phyloP scores from a whole-genome alignment of 352 stramenopile genomes.

The Pythium rishiriense region DNA sequence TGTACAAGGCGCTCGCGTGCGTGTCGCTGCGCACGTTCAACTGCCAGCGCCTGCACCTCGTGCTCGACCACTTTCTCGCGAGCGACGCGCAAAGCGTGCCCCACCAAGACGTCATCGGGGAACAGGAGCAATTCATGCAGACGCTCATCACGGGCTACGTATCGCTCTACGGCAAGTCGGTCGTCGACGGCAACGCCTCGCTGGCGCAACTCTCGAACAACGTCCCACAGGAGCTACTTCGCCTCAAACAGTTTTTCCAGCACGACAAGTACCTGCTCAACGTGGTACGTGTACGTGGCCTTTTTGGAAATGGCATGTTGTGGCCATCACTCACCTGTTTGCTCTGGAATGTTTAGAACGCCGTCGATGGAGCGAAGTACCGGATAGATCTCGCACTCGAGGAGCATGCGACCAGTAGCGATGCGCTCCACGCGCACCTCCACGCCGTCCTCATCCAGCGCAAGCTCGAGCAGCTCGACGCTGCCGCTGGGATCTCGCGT shows the following conservation, averaged over 20 bases:
- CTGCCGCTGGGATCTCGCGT: not conserved
- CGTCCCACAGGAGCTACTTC: constrained; percentile 39
- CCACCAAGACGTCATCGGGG: constrained; percentile 35
- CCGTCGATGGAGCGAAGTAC: constrained; percentile 5
- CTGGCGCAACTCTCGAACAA: constrained; percentile 42
- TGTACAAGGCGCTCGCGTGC: constrained; percentile 58
- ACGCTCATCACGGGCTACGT: constrained; percentile 51
- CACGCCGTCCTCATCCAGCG: constrained; percentile 56
- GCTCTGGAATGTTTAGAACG: constrained; percentile 19
- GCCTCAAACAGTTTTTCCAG: constrained; percentile 45
- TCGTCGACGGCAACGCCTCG: constrained; percentile 48
- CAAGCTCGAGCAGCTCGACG: constrained; percentile 28
- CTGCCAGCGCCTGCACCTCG: constrained; percentile 61
- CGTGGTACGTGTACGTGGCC: constrained; percentile 28
- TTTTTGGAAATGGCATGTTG: not conserved
- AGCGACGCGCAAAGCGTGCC: constrained; percentile 13
- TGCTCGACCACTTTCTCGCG: constrained; percentile 47
- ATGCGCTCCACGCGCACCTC: constrained; percentile 52
- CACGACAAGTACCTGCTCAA: constrained; percentile 64
- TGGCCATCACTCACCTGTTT: constrained; percentile 3
- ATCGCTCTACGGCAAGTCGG: constrained; percentile 49
- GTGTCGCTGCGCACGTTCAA: constrained; percentile 72
- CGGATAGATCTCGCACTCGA: constrained; percentile 55
- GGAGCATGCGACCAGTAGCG: constrained; percentile 39
- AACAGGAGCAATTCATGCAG: constrained; percentile 60